A percentile compares a stretch with the other conserved stretches of the same genome.
phyloP scores from a whole-genome alignment of 2,329 filamentous ascomycete genomes.

The Onygenales sp. region DNA sequence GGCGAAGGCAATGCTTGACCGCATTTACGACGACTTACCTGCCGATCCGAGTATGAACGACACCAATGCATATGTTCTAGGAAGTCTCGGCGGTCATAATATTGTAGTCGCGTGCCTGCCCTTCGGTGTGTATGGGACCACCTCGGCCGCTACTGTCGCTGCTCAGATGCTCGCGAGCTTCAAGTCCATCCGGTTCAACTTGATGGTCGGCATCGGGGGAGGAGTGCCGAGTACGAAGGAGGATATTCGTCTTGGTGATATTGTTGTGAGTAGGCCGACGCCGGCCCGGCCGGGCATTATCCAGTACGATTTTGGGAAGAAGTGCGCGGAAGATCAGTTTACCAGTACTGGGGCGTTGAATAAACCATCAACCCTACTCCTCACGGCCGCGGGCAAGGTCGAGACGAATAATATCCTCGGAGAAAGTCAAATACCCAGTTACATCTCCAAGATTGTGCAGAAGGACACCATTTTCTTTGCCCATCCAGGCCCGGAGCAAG shows the following conservation, averaged over 20 bases:
- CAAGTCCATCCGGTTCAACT: conserved; percentile 8
- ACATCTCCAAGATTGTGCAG: conserved; percentile 11
- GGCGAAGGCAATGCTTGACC: conserved; percentile 6
- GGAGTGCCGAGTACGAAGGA: conserved; percentile 10
- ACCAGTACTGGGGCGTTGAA: conserved; percentile 6
- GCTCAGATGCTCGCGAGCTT: conserved; percentile 12
- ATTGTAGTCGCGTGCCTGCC: conserved; percentile 12
- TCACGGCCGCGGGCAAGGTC: conserved; percentile 13
- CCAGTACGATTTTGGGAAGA: conserved; percentile 12
- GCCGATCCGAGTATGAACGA: conserved; percentile 4
- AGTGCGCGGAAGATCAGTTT: conserved; percentile 2
- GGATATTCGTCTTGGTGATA: conserved; percentile 16
- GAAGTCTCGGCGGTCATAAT: conserved; percentile 12
- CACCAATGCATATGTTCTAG: conserved; percentile 14
- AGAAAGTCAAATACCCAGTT: conserved; percentile 8
- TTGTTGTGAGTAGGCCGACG: conserved; percentile 9
- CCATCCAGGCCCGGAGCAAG: conserved; percentile 9
- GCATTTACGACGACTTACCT: not conserved
- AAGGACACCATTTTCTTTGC: conserved; percentile 11
- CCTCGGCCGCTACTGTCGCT: conserved; percentile 9
- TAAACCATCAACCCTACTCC: conserved; percentile 10
- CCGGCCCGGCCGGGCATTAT: conserved; percentile 5
- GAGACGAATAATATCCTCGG: conserved; percentile 13
- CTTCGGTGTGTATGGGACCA: conserved; percentile 11
- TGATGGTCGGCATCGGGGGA: conserved; percentile 18